Evolutionary conservation across 2,329 filamentous ascomycete genomes (phyloP).

Genomic region (Fusarium drepaniforme): DNA sequence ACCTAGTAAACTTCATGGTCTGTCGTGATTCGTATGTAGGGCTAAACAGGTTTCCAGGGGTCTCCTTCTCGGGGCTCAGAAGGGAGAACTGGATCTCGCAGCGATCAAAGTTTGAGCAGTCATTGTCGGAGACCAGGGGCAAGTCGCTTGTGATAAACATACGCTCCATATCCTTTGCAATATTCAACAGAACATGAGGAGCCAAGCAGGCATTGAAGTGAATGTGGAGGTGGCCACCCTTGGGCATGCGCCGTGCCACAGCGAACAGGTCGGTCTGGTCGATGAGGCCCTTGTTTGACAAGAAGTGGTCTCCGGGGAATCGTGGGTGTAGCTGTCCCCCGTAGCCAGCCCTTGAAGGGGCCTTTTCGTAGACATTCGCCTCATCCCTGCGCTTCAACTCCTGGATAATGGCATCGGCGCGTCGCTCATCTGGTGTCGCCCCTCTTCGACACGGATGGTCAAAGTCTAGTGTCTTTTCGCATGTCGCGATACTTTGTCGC

Average conservation of each 20-base stretch:
- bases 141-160: slow-evolving; percentile 77
- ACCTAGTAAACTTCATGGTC: slow-evolving; percentile 58
- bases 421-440: slow-evolving; percentile 51
- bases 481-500: slow-evolving; percentile 46
- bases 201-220: slow-evolving; percentile 83
- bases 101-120: slow-evolving; percentile 58
- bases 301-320: slow-evolving; percentile 68
- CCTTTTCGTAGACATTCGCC: slow-evolving; percentile 50
- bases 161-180: slow-evolving; percentile 66
- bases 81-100: slow-evolving; percentile 75
- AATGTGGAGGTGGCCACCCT: slow-evolving; percentile 79
- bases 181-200: slow-evolving; percentile 69
- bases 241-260: slow-evolving; percentile 72
- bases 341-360: slow-evolving; percentile 50
- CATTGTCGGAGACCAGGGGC: slow-evolving; percentile 57
- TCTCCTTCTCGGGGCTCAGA: slow-evolving; percentile 49
- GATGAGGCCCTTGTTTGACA: slow-evolving; percentile 67
- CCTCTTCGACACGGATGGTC: slow-evolving; percentile 51
- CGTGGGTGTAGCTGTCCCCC: slow-evolving; percentile 59
- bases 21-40: slow-evolving; percentile 57
- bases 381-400: slow-evolving; percentile 53
- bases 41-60: slow-evolving; percentile 62
- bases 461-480: slow-evolving; percentile 55
- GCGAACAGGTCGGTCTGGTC: slow-evolving; percentile 67
- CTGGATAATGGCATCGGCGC: slow-evolving; percentile 56